These are phyloP conservation scores for Lantana camara DNA, from an alignment of 257 asterid species.

Conservation along the genomic window DNA sequence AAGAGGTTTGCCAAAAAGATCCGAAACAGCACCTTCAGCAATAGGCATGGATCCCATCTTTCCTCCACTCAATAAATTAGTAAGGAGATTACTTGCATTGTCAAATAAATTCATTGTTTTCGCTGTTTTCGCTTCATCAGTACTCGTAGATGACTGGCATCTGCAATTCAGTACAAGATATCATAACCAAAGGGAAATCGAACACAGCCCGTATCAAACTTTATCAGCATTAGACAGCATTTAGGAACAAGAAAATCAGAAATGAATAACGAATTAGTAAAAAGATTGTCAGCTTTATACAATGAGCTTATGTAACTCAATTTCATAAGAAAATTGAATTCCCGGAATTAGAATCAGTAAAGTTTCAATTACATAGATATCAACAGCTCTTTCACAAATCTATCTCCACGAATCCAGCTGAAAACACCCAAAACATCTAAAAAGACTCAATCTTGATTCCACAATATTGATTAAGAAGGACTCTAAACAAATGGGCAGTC, in stretches of 20 bases:
- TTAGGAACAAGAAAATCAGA: neutral
- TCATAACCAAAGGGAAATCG: slow-evolving; percentile 15
- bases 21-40: slow-evolving; percentile 97
- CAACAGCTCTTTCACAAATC: slow-evolving; percentile 3
- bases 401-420: slow-evolving; percentile 11
- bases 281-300: too few relatives aligned
- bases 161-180: slow-evolving; percentile 41
- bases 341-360: neutral
- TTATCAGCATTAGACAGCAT: neutral
- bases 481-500: neutral
- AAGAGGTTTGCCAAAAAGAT: slow-evolving; percentile 85
- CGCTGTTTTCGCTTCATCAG: slow-evolving; percentile 64
- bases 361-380: neutral
- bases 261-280: neutral
- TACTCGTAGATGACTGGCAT: slow-evolving; percentile 65
- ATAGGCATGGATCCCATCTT: slow-evolving; percentile 79
- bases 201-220: slow-evolving; percentile 1
- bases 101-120: slow-evolving; percentile 61
- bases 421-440: slow-evolving; percentile 1
- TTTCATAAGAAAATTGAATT: neutral
- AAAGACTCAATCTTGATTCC: neutral
- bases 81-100: slow-evolving; percentile 93
- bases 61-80: slow-evolving; percentile 87
- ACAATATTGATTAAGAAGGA: neutral
- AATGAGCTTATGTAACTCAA: too few relatives aligned